These are phyloP conservation scores for Suillus fuscotomentosus DNA, from an alignment of 768 basidiomycete species.

Conservation along the genomic window DNA sequence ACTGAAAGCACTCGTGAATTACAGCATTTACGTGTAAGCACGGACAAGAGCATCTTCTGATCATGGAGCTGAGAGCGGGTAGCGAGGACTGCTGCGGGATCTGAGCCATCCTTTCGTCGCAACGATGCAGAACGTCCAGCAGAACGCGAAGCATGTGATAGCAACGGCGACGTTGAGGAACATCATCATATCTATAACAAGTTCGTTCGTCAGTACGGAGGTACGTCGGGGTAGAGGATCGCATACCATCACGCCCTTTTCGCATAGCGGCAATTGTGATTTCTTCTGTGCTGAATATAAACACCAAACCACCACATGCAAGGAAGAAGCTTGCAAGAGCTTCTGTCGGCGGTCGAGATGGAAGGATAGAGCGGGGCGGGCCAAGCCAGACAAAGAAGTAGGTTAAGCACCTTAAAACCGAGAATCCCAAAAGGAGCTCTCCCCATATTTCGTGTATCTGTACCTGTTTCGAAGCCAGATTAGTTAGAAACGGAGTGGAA, in stretches of 20 bases:
- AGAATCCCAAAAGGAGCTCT: conserved; percentile 74
- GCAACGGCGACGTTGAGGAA: conserved; percentile 84
- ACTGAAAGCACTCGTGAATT: neutral
- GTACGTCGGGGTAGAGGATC: conserved; percentile 1
- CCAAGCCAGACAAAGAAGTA: conserved; percentile 94
- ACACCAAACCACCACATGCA: conserved; percentile 83
- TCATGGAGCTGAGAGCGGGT: conserved; percentile 14
- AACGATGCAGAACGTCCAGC: conserved; percentile 77
- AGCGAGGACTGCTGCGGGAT: conserved; percentile 32
- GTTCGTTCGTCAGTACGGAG: neutral
- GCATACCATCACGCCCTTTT: conserved; percentile 75
- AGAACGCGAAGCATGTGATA: conserved; percentile 81
- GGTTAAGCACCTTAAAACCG: conserved; percentile 79
- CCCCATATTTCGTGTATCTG: conserved; percentile 94
- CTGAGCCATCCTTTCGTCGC: conserved; percentile 83
- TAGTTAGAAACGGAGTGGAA: neutral
- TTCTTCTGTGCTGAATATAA: conserved; percentile 90
- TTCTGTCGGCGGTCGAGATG: conserved; percentile 93
- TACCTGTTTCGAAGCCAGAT: conserved; percentile 43
- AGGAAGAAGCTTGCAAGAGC: conserved; percentile 85
- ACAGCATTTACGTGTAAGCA: neutral
- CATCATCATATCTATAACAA: conserved; percentile 78
- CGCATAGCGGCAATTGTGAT: conserved; percentile 91
- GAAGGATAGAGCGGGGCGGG: conserved; percentile 81
- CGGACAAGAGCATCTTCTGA: neutral